Evolutionary conservation across 495 filamentous ascomycete genomes (phyloP), one percentile per base, ranked within the genome.

Genomic region (Podospora didyma): DNA sequence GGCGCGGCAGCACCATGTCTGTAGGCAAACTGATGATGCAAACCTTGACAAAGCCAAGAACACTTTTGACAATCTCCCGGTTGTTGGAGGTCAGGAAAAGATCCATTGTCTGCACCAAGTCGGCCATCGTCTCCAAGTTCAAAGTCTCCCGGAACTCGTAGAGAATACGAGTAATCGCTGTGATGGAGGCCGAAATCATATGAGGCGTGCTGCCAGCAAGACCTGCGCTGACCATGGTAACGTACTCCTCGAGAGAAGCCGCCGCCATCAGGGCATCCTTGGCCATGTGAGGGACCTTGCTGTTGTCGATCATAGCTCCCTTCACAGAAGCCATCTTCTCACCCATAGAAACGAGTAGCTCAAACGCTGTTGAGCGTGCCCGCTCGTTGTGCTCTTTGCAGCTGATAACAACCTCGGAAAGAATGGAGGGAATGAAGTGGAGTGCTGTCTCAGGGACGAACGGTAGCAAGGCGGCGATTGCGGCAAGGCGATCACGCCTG

Each of bases 381-480:
- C 90, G 90, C 69, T 98, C 93, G 71, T 97, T 97, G 65, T 93
- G 86, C 72, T 97, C 95, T 74, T 98, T 98, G 72, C 90, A 89
- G 47, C 90, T 88, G 47, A 98, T 87, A 39, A 97, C 90, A 23
- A 96, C 90, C 73, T 98, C 94, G 2, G 91, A 89, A 21, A 98
- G 80, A 26, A 97, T 82, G 7, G 88, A 82, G 2, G 94, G 92
- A 47, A 98, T 91, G 76, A 97, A 97, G 69, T 96, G 87, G 23
- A 98, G 82, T 20, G 88, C 86, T 2, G 77, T 75, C 12, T 82
- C 74, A 1, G 92, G 90, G 10, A 96, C 76, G 61, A 88, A 86
- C 7, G 86, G 85, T 35, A 97, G 76, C 49, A 96, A 73, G 45
- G 88, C 82, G 52, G 88, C 72, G 57, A 98, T 86, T 10, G 94